Conservation (phyloP, 2,329 filamentous ascomycete genomes). For the Dactylonectria estremocensis region DNA sequence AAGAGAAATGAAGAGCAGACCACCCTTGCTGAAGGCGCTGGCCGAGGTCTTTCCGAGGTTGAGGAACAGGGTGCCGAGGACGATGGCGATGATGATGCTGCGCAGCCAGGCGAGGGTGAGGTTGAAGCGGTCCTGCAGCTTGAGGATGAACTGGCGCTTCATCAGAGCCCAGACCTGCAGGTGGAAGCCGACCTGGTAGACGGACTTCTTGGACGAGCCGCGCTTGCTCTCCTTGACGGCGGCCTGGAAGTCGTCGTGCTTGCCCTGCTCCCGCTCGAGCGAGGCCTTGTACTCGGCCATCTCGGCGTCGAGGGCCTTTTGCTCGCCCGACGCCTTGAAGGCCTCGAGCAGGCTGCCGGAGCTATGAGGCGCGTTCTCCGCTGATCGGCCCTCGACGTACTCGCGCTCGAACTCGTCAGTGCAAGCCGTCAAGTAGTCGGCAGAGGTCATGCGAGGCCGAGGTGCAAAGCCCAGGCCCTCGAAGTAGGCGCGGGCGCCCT, state of each 20-base stretch:
- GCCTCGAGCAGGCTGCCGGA: slow-evolving; percentile 78
- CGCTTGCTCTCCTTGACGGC: slow-evolving; percentile 87
- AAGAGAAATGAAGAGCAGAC: slow-evolving; percentile 84
- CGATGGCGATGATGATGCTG: slow-evolving; percentile 80
- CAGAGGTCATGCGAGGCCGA: slow-evolving; percentile 83
- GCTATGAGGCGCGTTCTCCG: slow-evolving; percentile 77
- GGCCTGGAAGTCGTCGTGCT: slow-evolving; percentile 81
- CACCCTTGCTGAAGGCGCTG: slow-evolving; percentile 85
- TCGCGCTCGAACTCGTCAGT: slow-evolving; percentile 88
- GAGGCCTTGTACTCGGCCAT: slow-evolving; percentile 79
- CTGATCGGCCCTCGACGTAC: slow-evolving; percentile 77
- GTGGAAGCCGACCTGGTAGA: slow-evolving; percentile 88
- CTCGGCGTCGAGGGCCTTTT: slow-evolving; percentile 71
- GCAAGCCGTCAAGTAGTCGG: slow-evolving; percentile 86
- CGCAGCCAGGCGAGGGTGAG: slow-evolving; percentile 79
- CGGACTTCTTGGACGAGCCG: slow-evolving; percentile 79
- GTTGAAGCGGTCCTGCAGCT: slow-evolving; percentile 88
- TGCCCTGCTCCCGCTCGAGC: slow-evolving; percentile 75
- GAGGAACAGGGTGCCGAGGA: slow-evolving; percentile 85
- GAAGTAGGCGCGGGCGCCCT: slow-evolving; percentile 81
- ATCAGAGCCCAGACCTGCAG: slow-evolving; percentile 87
- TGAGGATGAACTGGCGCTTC: slow-evolving; percentile 87
- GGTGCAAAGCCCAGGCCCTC: slow-evolving; percentile 82
- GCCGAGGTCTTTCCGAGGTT: slow-evolving; percentile 76
- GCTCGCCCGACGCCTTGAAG: slow-evolving; percentile 76